phyloP scores from a whole-genome alignment of 331 rosid species.

The Acacia pycnantha region DNA sequence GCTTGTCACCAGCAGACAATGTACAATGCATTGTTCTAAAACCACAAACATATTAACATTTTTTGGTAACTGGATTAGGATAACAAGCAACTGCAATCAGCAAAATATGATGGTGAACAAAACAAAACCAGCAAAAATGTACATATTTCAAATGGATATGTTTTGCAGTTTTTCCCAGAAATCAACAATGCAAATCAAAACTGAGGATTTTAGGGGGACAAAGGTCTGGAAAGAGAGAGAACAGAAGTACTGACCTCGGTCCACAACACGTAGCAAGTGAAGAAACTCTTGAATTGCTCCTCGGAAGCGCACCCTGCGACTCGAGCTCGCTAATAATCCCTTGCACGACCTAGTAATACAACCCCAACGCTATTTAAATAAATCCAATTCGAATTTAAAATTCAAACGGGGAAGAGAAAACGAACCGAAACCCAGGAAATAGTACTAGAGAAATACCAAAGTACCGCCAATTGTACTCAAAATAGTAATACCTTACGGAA shows the following conservation, averaged over 20 bases:
- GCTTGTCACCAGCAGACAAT: conserved; percentile 2
- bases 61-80: conserved; percentile 25
- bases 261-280: conserved; percentile 99
- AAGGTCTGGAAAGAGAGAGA: neutral
- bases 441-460: neutral
- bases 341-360: conserved; percentile 77
- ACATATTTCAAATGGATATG: neutral
- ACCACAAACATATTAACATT: conserved; percentile 2
- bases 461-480: neutral
- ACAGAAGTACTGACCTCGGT: conserved; percentile 62
- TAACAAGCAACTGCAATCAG: conserved; percentile 15
- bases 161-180: conserved; percentile 1
- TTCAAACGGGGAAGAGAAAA: neutral
- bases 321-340: conserved; percentile 96
- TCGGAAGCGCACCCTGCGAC: conserved; percentile 96
- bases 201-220: neutral
- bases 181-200: neutral
- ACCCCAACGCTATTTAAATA: conserved; percentile 26
- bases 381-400: conserved; percentile 4
- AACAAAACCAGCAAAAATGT: neutral
- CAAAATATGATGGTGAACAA: neutral
- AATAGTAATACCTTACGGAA: conserved; percentile 79
- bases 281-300: conserved; percentile 98
- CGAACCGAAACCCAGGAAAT: neutral
- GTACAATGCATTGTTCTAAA: neutral